phyloP scores from a whole-genome alignment of 345 rosid genomes.

The Arabidopsis suecica region DNA sequence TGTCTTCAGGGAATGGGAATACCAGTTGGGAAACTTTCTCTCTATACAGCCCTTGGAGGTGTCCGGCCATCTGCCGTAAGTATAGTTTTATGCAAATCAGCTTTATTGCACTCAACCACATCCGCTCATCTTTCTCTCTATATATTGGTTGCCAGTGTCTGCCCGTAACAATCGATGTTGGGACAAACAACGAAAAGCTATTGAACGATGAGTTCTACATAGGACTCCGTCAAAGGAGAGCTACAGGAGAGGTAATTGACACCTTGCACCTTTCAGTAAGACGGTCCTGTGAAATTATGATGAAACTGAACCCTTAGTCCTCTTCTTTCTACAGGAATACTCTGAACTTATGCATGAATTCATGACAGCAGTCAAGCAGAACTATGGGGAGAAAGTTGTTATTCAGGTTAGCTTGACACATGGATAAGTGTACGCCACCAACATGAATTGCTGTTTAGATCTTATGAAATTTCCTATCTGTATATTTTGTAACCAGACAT shows the following conservation, averaged over 20 bases:
- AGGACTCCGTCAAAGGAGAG: slow-evolving; percentile 93
- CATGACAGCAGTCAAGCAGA: slow-evolving; percentile 95
- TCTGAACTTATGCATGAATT: slow-evolving; percentile 92
- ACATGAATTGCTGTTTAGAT: neutral
- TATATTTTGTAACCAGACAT: neutral
- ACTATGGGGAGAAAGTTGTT: slow-evolving; percentile 92
- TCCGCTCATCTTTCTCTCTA: slow-evolving; percentile 10
- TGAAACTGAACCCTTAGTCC: slow-evolving; percentile 24
- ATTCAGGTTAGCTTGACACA: slow-evolving; percentile 66
- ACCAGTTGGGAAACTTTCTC: slow-evolving; percentile 94
- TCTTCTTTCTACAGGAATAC: slow-evolving; percentile 68
- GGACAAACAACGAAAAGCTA: slow-evolving; percentile 90
- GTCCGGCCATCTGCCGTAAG: slow-evolving; percentile 97
- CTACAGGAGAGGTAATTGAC: slow-evolving; percentile 81
- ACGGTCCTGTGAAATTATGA: slow-evolving; percentile 12
- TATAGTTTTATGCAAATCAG: slow-evolving; percentile 24
- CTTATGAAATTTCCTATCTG: slow-evolving; percentile 1
- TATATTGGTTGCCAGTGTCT: slow-evolving; percentile 66
- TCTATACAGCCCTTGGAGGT: slow-evolving; percentile 96
- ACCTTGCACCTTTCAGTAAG: slow-evolving; percentile 32
- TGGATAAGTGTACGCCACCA: slow-evolving; percentile 25
- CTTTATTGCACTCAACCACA: slow-evolving; percentile 20
- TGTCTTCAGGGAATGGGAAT: slow-evolving; percentile 89
- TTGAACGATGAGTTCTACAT: slow-evolving; percentile 94
- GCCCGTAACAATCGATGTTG: slow-evolving; percentile 97